Evolutionary conservation across 2,329 filamentous ascomycete genomes (phyloP).

Genomic region (Xylariales sp.): DNA sequence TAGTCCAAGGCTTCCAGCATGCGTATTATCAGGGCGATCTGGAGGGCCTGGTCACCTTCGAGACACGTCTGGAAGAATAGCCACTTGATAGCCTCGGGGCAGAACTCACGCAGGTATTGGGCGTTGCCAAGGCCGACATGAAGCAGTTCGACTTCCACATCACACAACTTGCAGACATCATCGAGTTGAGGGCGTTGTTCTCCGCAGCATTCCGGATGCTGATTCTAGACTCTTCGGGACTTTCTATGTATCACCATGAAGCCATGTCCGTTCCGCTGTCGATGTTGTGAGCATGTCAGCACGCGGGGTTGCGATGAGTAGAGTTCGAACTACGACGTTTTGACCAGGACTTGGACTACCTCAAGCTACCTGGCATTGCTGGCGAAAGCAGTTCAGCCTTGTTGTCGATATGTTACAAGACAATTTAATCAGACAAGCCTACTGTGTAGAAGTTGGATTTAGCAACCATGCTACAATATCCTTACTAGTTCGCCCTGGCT

Average conservation of each 20-base stretch:
- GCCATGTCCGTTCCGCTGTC: neutral
- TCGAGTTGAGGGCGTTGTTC: conserved; percentile 1
- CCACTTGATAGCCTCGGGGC: neutral
- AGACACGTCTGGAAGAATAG: neutral
- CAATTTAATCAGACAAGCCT: too few species aligned
- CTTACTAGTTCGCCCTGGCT: neutral
- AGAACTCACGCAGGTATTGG: neutral
- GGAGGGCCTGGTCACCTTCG: neutral
- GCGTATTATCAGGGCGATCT: neutral
- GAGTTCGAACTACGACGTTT: too few species aligned
- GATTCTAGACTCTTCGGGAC: neutral
- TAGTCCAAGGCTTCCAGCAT: neutral
- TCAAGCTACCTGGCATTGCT: too few species aligned
- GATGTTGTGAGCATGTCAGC: neutral
- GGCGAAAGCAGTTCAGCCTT: too few species aligned
- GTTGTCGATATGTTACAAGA: too few species aligned
- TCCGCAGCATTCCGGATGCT: neutral
- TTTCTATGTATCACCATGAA: neutral
- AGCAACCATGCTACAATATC: neutral
- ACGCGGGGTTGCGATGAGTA: too few species aligned
- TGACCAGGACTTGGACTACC: too few species aligned
- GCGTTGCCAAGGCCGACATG: neutral
- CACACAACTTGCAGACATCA: neutral
- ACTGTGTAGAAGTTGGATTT: neutral
- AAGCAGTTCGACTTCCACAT: neutral